phyloP scores from a whole-genome alignment of 768 basidiomycete species.

The Phlebiopsis gigantea region DNA sequence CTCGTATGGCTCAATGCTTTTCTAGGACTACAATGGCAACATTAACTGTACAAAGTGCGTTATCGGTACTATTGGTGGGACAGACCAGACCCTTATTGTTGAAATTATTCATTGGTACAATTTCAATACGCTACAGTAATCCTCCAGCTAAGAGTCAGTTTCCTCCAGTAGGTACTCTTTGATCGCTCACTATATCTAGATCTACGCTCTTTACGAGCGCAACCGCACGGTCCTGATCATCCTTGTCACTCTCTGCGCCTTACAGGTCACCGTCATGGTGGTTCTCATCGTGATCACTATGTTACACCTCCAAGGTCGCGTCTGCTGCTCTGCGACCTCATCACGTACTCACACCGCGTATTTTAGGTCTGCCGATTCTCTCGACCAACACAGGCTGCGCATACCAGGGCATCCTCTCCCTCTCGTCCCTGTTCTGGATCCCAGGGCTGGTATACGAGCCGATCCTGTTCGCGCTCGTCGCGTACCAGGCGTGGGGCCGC shows the following conservation, averaged over 20 bases:
- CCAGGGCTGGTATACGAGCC: slow-evolving; percentile 23
- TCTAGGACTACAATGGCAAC: background rate
- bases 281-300: slow-evolving; percentile 12
- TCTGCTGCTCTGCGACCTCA: background rate
- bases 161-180: background rate
- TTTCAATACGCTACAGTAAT: slow-evolving; percentile 3
- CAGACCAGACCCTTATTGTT: no score
- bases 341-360: background rate
- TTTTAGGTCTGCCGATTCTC: slow-evolving; percentile 17
- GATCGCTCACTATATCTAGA: slow-evolving; percentile 1
- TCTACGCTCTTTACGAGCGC: slow-evolving; percentile 14
- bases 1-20: no score
- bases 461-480: slow-evolving; percentile 20
- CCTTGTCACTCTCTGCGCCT: slow-evolving; percentile 1
- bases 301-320: slow-evolving; percentile 9
- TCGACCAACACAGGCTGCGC: slow-evolving; percentile 21
- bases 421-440: slow-evolving; percentile 22
- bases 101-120: background rate
- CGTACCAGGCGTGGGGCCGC: slow-evolving; percentile 15
- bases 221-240: slow-evolving; percentile 9
- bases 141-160: slow-evolving; percentile 11
- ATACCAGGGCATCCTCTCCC: slow-evolving; percentile 15
- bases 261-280: slow-evolving; percentile 10
- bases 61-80: no score
- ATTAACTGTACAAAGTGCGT: background rate